These are phyloP conservation scores for Gardenia jasminoides DNA, from an alignment of 257 asterid species.

Conservation along the genomic window DNA sequence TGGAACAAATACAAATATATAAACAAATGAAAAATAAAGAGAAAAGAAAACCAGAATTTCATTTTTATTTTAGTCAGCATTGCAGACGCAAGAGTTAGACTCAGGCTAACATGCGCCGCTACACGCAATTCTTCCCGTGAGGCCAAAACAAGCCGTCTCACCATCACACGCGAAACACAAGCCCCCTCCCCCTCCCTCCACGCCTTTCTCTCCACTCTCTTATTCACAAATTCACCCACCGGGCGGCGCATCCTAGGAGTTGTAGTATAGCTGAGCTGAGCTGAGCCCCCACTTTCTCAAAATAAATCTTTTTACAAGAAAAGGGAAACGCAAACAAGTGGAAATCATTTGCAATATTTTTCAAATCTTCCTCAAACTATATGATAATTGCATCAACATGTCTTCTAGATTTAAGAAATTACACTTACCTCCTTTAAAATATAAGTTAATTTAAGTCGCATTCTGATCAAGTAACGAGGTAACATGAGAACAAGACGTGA, in stretches of 20 bases:
- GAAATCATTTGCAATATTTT: background rate
- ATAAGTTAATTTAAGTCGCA: too few relatives aligned
- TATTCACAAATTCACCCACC: background rate
- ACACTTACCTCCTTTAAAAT: background rate
- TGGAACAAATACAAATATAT: too few relatives aligned
- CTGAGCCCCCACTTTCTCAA: background rate
- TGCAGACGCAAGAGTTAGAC: too few relatives aligned
- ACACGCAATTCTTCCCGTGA: conserved; percentile 20
- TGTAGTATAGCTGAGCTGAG: too few relatives aligned
- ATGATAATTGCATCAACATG: background rate
- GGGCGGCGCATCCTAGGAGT: conserved; percentile 26
- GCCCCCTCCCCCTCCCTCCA: background rate
- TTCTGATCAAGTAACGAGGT: background rate
- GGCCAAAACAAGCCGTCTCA: conserved; percentile 16
- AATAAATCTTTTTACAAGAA: too few relatives aligned
- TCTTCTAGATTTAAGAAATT: background rate
- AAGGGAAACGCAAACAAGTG: background rate
- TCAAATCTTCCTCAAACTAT: background rate
- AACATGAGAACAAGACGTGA: too few relatives aligned
- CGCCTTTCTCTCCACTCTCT: conserved; percentile 1
- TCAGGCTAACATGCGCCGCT: conserved; percentile 15
- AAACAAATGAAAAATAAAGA: too few relatives aligned
- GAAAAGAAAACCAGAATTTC: too few relatives aligned
- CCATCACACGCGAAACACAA: conserved; percentile 21
- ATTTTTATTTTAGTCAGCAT: too few relatives aligned